Conservation (phyloP, 1,284 basidiomycete species). For the Malassezia restricta region DNA sequence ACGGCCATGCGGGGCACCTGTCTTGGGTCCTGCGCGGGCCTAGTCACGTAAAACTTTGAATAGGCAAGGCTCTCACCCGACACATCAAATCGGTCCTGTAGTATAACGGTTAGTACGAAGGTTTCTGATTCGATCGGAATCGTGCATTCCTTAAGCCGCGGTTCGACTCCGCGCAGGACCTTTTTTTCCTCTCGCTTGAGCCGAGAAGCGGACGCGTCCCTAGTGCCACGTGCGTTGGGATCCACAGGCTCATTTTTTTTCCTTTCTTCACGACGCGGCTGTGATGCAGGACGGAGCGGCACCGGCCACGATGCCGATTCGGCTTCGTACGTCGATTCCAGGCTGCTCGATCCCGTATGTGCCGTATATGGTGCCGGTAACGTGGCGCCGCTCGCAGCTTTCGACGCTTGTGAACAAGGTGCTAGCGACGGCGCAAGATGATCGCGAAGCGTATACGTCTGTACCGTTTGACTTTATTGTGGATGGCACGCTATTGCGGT, state of each 20-base stretch:
- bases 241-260: too few species aligned
- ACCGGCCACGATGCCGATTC: slow-evolving; percentile 14
- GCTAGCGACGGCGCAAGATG: slow-evolving; percentile 54
- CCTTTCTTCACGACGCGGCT: too few species aligned
- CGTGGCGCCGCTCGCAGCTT: slow-evolving; percentile 89
- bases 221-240: too few species aligned
- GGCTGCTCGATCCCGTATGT: slow-evolving; percentile 17
- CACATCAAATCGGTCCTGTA: too few species aligned
- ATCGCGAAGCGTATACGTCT: slow-evolving; percentile 44
- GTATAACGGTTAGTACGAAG: slow-evolving; percentile 21
- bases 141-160: slow-evolving; percentile 19
- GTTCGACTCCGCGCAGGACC: slow-evolving; percentile 21
- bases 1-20: too few species aligned
- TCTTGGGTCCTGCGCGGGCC: too few species aligned
- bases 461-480: slow-evolving; percentile 91
- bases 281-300: neutral
- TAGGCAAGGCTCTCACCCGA: too few species aligned
- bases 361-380: slow-evolving; percentile 81
- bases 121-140: slow-evolving; percentile 13
- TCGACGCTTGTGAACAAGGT: slow-evolving; percentile 96
- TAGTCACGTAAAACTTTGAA: too few species aligned
- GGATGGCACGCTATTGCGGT: slow-evolving; percentile 65
- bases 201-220: too few species aligned
- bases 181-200: neutral
- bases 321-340: slow-evolving; percentile 14